phyloP scores from a whole-genome alignment of 169 alveolate genomes.

The Perkinsus chesapeaki region DNA sequence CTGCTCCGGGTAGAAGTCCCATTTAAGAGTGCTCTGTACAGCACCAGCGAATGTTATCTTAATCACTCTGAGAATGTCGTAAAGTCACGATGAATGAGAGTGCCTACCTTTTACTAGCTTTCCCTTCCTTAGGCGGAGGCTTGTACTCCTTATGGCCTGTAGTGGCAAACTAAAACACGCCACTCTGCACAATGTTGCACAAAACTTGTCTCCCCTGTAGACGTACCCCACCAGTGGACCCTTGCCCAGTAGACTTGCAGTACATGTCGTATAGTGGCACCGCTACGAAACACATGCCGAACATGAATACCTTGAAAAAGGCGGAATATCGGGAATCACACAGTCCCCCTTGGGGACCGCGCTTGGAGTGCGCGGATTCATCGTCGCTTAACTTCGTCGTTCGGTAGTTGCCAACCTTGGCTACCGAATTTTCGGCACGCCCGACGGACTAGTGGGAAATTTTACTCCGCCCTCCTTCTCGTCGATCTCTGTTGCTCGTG shows the following conservation, averaged over 20 bases:
- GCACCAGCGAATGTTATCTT: not conserved
- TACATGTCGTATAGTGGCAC: constrained; percentile 58
- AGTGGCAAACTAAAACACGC: not conserved
- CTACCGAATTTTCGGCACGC: too few relatives aligned
- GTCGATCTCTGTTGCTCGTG: too few relatives aligned
- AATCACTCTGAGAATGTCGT: not conserved
- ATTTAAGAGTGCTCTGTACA: not conserved
- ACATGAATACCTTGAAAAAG: constrained; percentile 39
- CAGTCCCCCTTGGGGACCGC: constrained; percentile 22
- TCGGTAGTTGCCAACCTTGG: too few relatives aligned
- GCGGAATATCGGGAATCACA: constrained; percentile 10
- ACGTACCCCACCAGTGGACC: not conserved
- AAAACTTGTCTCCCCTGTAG: not conserved
- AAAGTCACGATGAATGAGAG: not conserved
- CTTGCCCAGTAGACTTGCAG: constrained; percentile 22
- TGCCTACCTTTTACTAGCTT: not conserved
- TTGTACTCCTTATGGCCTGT: not conserved
- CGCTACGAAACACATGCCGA: constrained; percentile 54
- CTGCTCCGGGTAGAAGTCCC: not conserved
- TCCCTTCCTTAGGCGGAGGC: not conserved
- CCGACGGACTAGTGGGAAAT: too few relatives aligned
- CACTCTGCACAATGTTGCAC: not conserved
- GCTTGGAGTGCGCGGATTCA: too few relatives aligned
- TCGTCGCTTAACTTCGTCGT: too few relatives aligned
- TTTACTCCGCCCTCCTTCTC: too few relatives aligned